These are phyloP conservation scores for Yamadazyma akitaensis DNA, from an alignment of 805 yeast species.

Conservation along the genomic window DNA sequence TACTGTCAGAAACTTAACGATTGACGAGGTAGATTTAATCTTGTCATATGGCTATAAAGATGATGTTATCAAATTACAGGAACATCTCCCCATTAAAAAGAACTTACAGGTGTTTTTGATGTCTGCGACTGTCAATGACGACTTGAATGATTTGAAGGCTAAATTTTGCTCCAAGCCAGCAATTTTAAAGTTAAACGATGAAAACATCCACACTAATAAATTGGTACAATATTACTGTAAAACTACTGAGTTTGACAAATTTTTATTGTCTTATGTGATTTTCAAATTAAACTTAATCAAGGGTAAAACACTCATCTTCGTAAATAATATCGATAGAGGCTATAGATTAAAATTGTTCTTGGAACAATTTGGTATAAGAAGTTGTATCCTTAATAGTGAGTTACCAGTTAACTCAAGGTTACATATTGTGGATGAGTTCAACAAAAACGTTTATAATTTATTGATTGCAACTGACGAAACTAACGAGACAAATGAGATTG, in stretches of 20 bases:
- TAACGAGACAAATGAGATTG: conserved; percentile 50
- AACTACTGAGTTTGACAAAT: conserved; percentile 87
- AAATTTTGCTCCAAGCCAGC: conserved; percentile 84
- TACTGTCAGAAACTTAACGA: conserved; percentile 65
- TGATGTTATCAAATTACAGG: conserved; percentile 67
- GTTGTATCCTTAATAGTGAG: conserved; percentile 88
- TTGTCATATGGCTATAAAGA: conserved; percentile 88
- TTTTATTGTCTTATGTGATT: conserved; percentile 84
- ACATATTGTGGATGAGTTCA: conserved; percentile 93
- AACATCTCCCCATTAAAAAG: conserved; percentile 65
- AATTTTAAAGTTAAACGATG: conserved; percentile 73
- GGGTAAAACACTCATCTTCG: conserved; percentile 89
- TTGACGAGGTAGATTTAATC: conserved; percentile 93
- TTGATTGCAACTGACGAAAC: conserved; percentile 95
- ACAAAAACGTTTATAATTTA: conserved; percentile 80
- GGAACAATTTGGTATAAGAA: conserved; percentile 89
- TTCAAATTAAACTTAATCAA: conserved; percentile 83
- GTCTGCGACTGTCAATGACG: conserved; percentile 94
- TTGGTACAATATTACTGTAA: conserved; percentile 83
- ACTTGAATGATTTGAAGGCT: conserved; percentile 69
- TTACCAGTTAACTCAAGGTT: conserved; percentile 89
- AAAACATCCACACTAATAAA: conserved; percentile 54
- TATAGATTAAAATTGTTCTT: conserved; percentile 85
- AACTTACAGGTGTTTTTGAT: conserved; percentile 84
- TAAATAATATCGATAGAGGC: conserved; percentile 92